Base-by-base conservation (phyloP, 805 yeast genomes). In the Candida nanaspora region DNA sequence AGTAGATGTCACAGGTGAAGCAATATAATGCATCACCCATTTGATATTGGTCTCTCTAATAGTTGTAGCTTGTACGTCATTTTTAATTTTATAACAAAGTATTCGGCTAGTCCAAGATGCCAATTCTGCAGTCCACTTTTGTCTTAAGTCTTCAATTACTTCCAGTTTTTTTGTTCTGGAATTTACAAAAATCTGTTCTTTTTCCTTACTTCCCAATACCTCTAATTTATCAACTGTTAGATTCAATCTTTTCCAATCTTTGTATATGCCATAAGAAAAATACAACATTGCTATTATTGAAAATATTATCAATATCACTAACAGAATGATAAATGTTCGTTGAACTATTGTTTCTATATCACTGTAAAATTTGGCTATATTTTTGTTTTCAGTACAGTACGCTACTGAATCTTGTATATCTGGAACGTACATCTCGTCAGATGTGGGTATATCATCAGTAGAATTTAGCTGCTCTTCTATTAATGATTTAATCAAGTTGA, bases 11-110 rank as follows among this genome's bases (percentile, higher is more conserved):
- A 75, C 67, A 2, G 69, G 61, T 1, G 87, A 73, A 2, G 76
- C 56, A n/a, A 71, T 47, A 53, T 81, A 80, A 34, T 63, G 65
- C 1, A 74, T 39, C 14, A 67, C 40, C 83, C 83, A 78, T 41
- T 50, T 33, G 8, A 49, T 41, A 44, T 47, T 55, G 46, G 49
- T 40, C 31, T 40, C 41, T 13, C 32, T 48, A 11, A 40, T 33
- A 14, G 19, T 4, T 23, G 14, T 29, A 18, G n/a, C 21, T 27
- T 13, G 20, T 21, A 13, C 13, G 13, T n/a, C 26, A 23, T 10
- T 23, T 23, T 27, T 9, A 27, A 13, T 9, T 27, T 9, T 27
- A 6, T 15, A 27, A 27, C 30, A 7, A 31, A 10, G 6, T 31
- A 34, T 15, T 15, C 37, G 16, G 6, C 36, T 5, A 19, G 27